phyloP scores from a whole-genome alignment of 1,284 basidiomycete genomes.

The Meira miltonrushii region DNA sequence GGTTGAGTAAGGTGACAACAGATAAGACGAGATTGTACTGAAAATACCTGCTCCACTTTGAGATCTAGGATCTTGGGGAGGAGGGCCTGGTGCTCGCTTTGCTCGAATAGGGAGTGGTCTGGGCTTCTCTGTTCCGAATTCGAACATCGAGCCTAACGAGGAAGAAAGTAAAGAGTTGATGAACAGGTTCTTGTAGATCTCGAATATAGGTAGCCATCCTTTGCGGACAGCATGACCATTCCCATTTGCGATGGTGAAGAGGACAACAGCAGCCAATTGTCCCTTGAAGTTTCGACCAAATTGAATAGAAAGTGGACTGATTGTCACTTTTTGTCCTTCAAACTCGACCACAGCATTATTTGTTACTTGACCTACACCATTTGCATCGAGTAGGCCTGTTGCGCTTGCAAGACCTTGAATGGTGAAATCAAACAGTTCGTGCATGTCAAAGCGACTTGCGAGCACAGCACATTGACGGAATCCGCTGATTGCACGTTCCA shows the following conservation, averaged over 20 bases:
- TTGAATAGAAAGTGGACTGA: conserved; percentile 83
- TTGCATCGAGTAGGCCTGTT: conserved; percentile 37
- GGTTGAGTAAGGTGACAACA: conserved; percentile 84
- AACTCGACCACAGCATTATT: conserved; percentile 86
- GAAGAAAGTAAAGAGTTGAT: conserved; percentile 75
- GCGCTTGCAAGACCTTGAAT: conserved; percentile 67
- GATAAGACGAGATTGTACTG: conserved; percentile 88
- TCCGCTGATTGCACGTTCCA: conserved; percentile 87
- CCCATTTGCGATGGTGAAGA: conserved; percentile 96
- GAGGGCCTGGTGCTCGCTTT: conserved; percentile 79
- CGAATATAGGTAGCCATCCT: conserved; percentile 86
- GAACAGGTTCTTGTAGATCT: conserved; percentile 96
- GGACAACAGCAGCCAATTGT: conserved; percentile 89
- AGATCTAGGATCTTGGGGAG: conserved; percentile 70
- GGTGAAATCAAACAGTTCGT: conserved; percentile 94
- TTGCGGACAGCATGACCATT: conserved; percentile 90
- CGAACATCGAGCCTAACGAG: conserved; percentile 90
- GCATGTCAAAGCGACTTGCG: conserved; percentile 79
- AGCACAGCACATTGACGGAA: conserved; percentile 93
- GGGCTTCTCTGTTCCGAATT: conserved; percentile 60
- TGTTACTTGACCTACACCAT: conserved; percentile 45
- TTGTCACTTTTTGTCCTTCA: conserved; percentile 80
- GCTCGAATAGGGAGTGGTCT: conserved; percentile 54
- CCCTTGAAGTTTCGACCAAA: conserved; percentile 95
- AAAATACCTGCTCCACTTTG: conserved; percentile 74